Percentiles rank a stretch among this genome's conserved stretches.
phyloP scores from a whole-genome alignment of 2,329 filamentous ascomycete genomes.

The Fusarium setosum region DNA sequence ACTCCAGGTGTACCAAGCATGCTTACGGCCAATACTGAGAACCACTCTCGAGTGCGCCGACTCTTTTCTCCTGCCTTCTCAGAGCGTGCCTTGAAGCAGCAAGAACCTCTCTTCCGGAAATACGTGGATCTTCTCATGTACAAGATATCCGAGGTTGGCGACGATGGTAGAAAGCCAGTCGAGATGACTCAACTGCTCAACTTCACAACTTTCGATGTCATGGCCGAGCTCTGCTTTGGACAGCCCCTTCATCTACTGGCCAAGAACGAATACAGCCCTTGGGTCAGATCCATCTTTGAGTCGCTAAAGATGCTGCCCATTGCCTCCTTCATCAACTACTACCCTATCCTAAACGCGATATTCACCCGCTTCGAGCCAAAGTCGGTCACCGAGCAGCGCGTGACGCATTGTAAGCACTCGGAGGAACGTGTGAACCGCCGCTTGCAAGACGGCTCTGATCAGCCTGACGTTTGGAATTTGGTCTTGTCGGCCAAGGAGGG shows the following conservation, averaged over 20 bases:
- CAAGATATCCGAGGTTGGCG: conserved; percentile 9
- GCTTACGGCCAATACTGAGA: background rate
- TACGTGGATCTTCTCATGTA: conserved; percentile 16
- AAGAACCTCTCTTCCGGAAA: conserved; percentile 15
- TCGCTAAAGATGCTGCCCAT: conserved; percentile 5
- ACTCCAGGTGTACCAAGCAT: conserved; percentile 12
- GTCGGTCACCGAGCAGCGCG: background rate
- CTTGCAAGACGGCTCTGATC: conserved; percentile 9
- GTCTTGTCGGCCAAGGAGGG: conserved; percentile 16
- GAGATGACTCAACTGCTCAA: conserved; percentile 18
- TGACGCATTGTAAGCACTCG: conserved; percentile 8
- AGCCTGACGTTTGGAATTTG: conserved; percentile 22
- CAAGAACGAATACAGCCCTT: conserved; percentile 39
- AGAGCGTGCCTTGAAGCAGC: conserved; percentile 21
- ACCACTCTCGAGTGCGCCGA: conserved; percentile 6
- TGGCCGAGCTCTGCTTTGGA: conserved; percentile 43
- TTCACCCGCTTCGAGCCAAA: conserved; percentile 14
- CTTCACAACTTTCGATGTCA: conserved; percentile 43
- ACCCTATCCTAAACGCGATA: background rate
- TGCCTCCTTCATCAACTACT: conserved; percentile 6
- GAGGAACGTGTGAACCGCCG: conserved; percentile 12
- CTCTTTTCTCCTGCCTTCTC: conserved; percentile 19
- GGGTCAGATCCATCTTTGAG: conserved; percentile 40
- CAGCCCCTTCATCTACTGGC: conserved; percentile 40
- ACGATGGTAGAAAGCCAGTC: conserved; percentile 1